Conservation (phyloP, 768 basidiomycete genomes). For the Tulasnella sp. region DNA sequence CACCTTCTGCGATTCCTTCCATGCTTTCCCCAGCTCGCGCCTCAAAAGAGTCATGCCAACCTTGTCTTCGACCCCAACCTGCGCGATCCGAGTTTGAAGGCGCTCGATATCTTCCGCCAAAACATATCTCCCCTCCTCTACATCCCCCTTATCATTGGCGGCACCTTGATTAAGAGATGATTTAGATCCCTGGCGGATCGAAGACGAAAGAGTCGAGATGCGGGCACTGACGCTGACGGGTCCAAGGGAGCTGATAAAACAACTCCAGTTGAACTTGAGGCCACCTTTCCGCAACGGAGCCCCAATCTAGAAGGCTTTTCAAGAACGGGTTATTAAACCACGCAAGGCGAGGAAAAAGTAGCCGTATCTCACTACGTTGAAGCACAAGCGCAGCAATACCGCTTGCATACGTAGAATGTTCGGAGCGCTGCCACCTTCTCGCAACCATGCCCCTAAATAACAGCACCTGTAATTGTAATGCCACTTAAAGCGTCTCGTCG, state of each 20-base stretch:
- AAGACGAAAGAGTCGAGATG: no score
- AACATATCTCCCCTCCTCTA: background rate
- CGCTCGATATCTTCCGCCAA: background rate
- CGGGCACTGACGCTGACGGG: background rate
- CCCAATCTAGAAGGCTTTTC: background rate
- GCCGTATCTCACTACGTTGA: background rate
- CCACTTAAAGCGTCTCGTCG: background rate
- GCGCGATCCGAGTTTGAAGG: background rate
- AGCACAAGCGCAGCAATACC: background rate
- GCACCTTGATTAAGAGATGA: background rate
- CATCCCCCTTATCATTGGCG: background rate
- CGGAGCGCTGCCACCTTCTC: background rate
- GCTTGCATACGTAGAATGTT: background rate
- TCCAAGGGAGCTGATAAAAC: background rate
- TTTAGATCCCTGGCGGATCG: background rate
- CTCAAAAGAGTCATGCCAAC: background rate
- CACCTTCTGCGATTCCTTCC: background rate
- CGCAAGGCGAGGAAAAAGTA: background rate
- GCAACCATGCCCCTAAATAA: background rate
- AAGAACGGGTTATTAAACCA: background rate
- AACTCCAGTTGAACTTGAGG: background rate
- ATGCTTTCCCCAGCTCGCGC: background rate
- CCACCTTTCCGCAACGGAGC: background rate
- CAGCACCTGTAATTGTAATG: background rate
- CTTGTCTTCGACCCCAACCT: background rate